Percentiles rank a stretch among this genome's conserved stretches.
These are phyloP conservation scores for Mediolabrus comicus DNA, from an alignment of 108 stramenopile species.

Conservation along the genomic window DNA sequence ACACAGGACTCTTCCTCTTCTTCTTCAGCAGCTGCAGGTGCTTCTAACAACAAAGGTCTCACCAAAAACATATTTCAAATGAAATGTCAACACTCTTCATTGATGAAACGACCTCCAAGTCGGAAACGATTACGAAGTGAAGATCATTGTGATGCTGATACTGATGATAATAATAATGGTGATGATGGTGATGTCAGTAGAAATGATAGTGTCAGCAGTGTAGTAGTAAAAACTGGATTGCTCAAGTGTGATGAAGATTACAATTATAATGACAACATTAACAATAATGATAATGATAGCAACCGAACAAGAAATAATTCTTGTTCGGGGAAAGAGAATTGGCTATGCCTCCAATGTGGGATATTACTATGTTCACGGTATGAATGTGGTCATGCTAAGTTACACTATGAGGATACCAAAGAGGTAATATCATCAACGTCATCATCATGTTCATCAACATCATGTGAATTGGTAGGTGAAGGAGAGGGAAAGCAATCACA, in stretches of 20 bases:
- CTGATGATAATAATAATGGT: too few relatives aligned
- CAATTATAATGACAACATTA: not conserved
- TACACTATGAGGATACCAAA: constrained; percentile 62
- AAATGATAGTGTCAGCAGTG: too few relatives aligned
- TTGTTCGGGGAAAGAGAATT: constrained; percentile 67
- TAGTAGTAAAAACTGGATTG: constrained; percentile 17
- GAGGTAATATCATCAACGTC: not conserved
- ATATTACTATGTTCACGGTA: constrained; percentile 69
- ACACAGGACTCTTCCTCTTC: too few relatives aligned
- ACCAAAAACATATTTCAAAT: not conserved
- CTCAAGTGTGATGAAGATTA: constrained; percentile 26
- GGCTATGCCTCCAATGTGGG: constrained; percentile 71
- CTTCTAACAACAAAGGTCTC: too few relatives aligned
- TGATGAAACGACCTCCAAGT: constrained; percentile 2
- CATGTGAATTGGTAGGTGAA: constrained; percentile 14
- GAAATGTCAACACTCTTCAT: constrained; percentile 21
- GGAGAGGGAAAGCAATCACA: not conserved
- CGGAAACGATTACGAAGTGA: constrained; percentile 19
- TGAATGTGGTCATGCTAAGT: constrained; percentile 67
- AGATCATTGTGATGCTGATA: not conserved
- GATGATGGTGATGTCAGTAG: too few relatives aligned
- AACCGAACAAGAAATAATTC: not conserved
- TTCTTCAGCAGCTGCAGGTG: too few relatives aligned
- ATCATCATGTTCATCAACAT: not conserved
- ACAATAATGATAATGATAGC: constrained; percentile 8